Evolutionary conservation across 352 stramenopile genomes (phyloP), one percentile per base, ranked within the genome.

Genomic region (Pythium utonaiense): DNA sequence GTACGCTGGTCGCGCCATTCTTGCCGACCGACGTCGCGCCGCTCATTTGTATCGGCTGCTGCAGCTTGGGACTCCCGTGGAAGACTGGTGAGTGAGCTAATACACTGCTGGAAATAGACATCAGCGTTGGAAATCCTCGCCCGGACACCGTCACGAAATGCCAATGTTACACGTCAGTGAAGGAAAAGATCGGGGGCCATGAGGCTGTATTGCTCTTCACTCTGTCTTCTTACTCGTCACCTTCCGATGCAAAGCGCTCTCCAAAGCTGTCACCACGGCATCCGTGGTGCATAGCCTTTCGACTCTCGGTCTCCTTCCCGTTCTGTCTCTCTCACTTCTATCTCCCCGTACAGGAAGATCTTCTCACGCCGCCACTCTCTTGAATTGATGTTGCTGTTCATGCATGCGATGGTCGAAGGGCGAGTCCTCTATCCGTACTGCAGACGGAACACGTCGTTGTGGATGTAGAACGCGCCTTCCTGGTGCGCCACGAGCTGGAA

Each of bases 371-470:
- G n/a, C n/a, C n/a, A n/a, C n/a, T n/a, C n/a, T 49, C 42, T 49
- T 49, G 24, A 42, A 42, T 42, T 42, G 9, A 38, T 42, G 36
- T 6, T 42, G 36, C 36, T 9, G 36, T 19, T 42, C n/a, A n/a
- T n/a, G n/a, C n/a, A n/a, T n/a, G n/a, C n/a, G 36, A 42, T 42
- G 36, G 36, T 42, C 5, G 13, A 16, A 6, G 8, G 36, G 36
- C n/a, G 38, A 27, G 16, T 34, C 8, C 2, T 58, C 85, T 97
- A 96, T 69, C 92, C 96, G 77, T 98, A 98, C 75, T 98, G 98
- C 62, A 99, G 86, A 79, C 96, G 88, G 81, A 99, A 98, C 40
- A 99, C 74, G 73, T 98, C 89, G 78, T 99, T 99, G 73, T 98
- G 93, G 51, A 99, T 96, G 80, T 98, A 99, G 78, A 98, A 99